These are phyloP conservation scores for Mimosa bimucronata DNA, from an alignment of 306 rosid species.

Conservation along the genomic window DNA sequence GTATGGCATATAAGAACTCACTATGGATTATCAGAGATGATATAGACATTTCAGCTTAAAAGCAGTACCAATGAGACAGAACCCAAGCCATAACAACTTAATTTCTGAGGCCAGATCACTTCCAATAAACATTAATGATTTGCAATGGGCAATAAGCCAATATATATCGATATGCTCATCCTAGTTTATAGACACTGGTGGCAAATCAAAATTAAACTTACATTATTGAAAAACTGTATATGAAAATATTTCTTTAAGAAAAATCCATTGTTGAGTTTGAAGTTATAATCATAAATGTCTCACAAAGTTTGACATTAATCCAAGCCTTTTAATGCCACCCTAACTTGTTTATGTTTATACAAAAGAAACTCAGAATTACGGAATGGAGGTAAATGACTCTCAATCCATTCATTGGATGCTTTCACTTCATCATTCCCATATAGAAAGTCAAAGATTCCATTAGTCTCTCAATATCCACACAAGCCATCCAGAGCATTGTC, in stretches of 20 bases:
- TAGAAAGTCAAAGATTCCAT: too few relatives aligned
- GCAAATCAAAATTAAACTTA: neutral
- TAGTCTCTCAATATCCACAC: too few relatives aligned
- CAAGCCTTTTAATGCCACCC: neutral
- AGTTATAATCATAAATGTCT: neutral
- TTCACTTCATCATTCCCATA: too few relatives aligned
- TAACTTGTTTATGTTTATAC: neutral
- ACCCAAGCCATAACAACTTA: neutral
- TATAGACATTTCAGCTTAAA: neutral
- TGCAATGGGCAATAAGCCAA: neutral
- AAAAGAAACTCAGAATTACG: neutral
- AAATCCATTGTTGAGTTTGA: neutral
- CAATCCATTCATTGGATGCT: too few relatives aligned
- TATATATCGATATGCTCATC: neutral
- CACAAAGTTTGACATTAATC: neutral
- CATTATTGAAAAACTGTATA: neutral
- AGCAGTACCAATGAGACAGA: neutral
- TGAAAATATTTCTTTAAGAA: neutral
- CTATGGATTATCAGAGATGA: neutral
- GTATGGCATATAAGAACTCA: neutral
- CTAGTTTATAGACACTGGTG: neutral
- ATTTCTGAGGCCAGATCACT: neutral
- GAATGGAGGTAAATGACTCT: too few relatives aligned
- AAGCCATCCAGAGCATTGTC: too few relatives aligned
- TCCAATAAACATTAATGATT: neutral